These are phyloP conservation scores for Platanthera zijinensis DNA, from an alignment of 106 monocot genomes.

Conservation along the genomic window DNA sequence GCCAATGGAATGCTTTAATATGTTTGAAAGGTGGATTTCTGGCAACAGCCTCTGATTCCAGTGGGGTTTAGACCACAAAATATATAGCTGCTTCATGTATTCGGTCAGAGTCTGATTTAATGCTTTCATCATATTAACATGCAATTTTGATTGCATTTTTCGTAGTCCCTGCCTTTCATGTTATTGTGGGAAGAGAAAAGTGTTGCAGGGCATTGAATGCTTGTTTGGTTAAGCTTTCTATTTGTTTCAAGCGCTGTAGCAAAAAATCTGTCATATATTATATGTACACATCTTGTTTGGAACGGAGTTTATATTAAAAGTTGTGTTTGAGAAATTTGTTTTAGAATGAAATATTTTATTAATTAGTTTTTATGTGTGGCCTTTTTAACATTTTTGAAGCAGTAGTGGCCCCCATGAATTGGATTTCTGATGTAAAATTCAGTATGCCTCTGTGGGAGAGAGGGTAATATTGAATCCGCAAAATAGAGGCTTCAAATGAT, in stretches of 20 bases:
- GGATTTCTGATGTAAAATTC: too few species aligned
- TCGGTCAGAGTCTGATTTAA: neutral
- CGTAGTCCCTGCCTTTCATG: neutral
- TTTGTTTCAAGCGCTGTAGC: neutral
- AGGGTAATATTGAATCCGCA: too few species aligned
- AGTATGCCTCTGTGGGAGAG: too few species aligned
- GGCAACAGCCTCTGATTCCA: neutral
- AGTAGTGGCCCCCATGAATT: too few species aligned
- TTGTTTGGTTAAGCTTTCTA: neutral
- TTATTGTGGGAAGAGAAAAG: neutral
- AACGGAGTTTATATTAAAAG: too few species aligned
- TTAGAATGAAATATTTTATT: too few species aligned
- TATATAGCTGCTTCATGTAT: neutral
- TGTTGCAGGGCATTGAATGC: neutral
- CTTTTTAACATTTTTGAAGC: too few species aligned
- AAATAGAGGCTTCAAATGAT: too few species aligned
- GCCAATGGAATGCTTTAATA: constrained; percentile 1
- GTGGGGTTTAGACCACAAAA: neutral
- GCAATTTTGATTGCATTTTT: neutral
- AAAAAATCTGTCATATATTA: too few species aligned
- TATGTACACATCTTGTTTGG: too few species aligned
- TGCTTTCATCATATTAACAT: neutral
- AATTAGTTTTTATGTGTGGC: too few species aligned
- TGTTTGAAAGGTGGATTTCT: constrained; percentile 9
- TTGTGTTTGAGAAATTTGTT: too few species aligned